phyloP scores from a whole-genome alignment of 768 basidiomycete species.

The Termitomyces sp. region DNA sequence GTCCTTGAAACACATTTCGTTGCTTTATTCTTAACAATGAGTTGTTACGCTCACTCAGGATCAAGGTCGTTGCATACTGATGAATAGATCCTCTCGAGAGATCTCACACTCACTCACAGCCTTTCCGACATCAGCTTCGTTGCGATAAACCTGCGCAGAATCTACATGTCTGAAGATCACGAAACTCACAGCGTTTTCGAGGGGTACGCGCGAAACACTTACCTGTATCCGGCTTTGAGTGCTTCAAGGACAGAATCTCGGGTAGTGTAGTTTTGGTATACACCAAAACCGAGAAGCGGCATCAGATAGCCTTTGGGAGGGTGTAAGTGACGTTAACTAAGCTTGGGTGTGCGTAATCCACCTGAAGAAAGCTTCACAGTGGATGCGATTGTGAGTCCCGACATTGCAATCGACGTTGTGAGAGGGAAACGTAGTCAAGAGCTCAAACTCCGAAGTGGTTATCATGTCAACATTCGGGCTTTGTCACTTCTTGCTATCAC shows the following conservation, averaged over 20 bases:
- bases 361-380: constrained; percentile 18
- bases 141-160: constrained; percentile 63
- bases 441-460: too few species aligned
- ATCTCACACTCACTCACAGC: constrained; percentile 54
- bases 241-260: constrained; percentile 53
- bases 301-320: constrained; percentile 39
- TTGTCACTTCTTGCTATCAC: background rate
- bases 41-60: background rate
- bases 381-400: constrained; percentile 17
- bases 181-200: background rate
- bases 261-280: constrained; percentile 60
- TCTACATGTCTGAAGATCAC: constrained; percentile 54
- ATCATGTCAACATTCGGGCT: too few species aligned
- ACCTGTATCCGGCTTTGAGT: constrained; percentile 62
- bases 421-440: background rate
- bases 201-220: background rate
- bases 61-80: constrained; percentile 39
- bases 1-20: constrained; percentile 54
- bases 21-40: constrained; percentile 31
- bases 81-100: constrained; percentile 55
- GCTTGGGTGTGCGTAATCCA: background rate
- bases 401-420: constrained; percentile 3
- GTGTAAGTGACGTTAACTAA: background rate
- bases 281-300: constrained; percentile 66
- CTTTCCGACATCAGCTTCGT: constrained; percentile 56